Evolutionary conservation across 345 rosid species (phyloP), one percentile per base, ranked within the genome.

Genomic region (Aurinia saxatilis): DNA sequence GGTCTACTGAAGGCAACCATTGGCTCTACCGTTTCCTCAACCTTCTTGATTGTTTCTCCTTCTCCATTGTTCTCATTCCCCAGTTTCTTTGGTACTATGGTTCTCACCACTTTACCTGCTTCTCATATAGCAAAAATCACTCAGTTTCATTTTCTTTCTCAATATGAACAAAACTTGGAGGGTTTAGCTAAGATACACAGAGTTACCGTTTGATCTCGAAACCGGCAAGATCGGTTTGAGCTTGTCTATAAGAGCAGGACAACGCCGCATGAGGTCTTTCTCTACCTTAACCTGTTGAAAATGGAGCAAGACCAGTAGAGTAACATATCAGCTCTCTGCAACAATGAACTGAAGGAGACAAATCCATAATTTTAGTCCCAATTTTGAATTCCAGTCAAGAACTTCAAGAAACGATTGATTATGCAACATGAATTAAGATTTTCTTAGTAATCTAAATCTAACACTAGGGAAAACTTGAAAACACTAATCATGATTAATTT

Each of bases 1-100:
- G 86, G 92, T 60, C 70, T 81, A 59, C 84, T 68, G 59, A 83
- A 82, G 51, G 93, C 80, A 37, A 71, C 82, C 15, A 65, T 56
- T 5, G 84, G 87, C 34, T 81, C 87, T 1, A 64, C 58, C 21
- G 72, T 72, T 54, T 71, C 84, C 17, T 46, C 68, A 5, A 63
- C 18, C 38, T 16, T 39, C 31, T 61, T 18, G 8, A 66, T 18
- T 1, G 18, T 33, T 50, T 44, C 48, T 50, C 53, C 71, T 62
- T 59, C 77, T 0, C 21, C 35, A 36, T 46, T n/a, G 12, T 46
- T 73, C 15, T 54, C 57, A 7, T 48, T 65, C 41, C 21, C 75
- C 10, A 30, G 67, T 68, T 76, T 79, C 75, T 71, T 76, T 5
- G 82, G 85, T 34, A 70, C 76, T 14, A 72, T 50, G 46, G 79